Conservation (phyloP, 441 rosid species). For the Populus hybrid region DNA sequence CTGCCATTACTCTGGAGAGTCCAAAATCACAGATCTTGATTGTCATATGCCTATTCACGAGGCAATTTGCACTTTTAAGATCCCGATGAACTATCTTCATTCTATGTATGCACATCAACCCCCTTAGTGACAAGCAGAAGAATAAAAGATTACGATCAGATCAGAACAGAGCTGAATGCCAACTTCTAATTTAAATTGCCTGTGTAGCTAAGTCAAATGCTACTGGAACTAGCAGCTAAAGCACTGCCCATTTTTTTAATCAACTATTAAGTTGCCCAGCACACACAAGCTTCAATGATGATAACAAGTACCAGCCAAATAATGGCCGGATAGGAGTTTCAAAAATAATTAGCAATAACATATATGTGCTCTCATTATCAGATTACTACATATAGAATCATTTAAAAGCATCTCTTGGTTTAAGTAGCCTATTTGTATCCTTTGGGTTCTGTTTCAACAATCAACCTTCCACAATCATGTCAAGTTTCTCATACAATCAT, state of each 20-base stretch:
- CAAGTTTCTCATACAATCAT: background rate
- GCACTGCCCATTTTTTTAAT: background rate
- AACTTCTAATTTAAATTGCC: background rate
- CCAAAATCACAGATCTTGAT: constrained; percentile 95
- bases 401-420: too few relatives aligned
- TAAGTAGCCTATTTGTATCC: background rate
- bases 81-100: constrained; percentile 95
- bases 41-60: constrained; percentile 77
- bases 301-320: background rate
- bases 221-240: background rate
- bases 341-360: too few relatives aligned
- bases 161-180: constrained; percentile 2
- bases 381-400: background rate
- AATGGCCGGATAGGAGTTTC: too few relatives aligned
- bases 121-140: constrained; percentile 41
- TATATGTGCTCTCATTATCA: background rate
- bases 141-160: background rate
- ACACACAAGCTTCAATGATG: background rate
- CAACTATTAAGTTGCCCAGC: background rate
- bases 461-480: background rate
- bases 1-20: constrained; percentile 78
- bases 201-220: background rate
- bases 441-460: background rate
- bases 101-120: constrained; percentile 94
- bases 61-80: constrained; percentile 93